Evolutionary conservation across 2,329 filamentous ascomycete species (phyloP).

Genomic region (Mariannaea elegans): DNA sequence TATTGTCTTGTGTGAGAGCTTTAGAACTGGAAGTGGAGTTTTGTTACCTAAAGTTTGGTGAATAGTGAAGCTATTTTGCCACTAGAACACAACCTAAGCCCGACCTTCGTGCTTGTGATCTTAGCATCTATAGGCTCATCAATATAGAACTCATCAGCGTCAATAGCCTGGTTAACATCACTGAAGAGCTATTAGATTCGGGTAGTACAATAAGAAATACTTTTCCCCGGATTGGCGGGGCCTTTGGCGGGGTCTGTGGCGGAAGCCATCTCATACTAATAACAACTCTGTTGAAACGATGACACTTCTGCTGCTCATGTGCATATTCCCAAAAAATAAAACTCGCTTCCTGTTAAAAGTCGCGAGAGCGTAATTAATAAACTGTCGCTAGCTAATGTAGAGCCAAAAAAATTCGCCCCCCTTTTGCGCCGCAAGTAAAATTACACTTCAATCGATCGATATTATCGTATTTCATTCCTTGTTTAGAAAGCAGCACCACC

Average conservation of each 20-base stretch:
- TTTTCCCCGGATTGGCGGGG: no score
- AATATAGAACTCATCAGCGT: no score
- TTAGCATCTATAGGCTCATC: no score
- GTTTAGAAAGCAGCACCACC: conserved; percentile 63
- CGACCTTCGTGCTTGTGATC: no score
- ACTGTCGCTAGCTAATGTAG: conserved; percentile 12
- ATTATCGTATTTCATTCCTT: neutral
- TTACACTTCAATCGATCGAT: neutral
- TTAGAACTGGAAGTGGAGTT: conserved; percentile 2
- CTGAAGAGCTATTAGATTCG: no score
- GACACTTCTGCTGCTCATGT: conserved; percentile 2
- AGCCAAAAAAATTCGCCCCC: conserved; percentile 12
- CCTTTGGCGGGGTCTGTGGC: no score
- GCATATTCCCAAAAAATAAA: conserved; percentile 6
- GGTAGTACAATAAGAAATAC: no score
- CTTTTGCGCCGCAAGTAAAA: conserved; percentile 23
- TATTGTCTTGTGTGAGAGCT: neutral
- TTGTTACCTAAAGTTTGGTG: no score
- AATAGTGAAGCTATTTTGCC: neutral
- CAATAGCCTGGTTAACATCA: no score
- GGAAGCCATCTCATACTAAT: no score
- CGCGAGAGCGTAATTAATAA: neutral
- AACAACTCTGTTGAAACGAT: no score
- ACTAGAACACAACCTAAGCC: no score
- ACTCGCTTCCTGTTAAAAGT: conserved; percentile 13